These are phyloP conservation scores for Spinellus fusiger DNA, from an alignment of 192 early-diverging fungal species.

Conservation along the genomic window DNA sequence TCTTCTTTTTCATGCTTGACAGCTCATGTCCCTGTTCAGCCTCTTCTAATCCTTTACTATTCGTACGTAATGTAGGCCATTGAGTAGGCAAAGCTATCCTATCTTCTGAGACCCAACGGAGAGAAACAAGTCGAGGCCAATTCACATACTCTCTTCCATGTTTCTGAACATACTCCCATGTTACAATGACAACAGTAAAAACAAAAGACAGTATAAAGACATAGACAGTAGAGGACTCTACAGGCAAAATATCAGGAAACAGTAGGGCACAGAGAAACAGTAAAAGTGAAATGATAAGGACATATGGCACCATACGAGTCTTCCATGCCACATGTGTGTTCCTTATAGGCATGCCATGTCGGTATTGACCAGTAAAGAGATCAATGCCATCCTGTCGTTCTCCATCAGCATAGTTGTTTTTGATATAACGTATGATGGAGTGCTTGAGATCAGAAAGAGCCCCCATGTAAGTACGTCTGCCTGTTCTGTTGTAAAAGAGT, in stretches of 20 bases:
- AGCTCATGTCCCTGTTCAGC: constrained; percentile 19
- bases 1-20: constrained; percentile 19
- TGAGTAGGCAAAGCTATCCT: not conserved
- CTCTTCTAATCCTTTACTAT: constrained; percentile 10
- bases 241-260: constrained; percentile 20
- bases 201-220: constrained; percentile 32
- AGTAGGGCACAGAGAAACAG: constrained; percentile 32
- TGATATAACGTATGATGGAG: constrained; percentile 78
- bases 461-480: constrained; percentile 76
- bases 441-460: constrained; percentile 74
- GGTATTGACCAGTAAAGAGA: constrained; percentile 69
- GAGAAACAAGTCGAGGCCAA: constrained; percentile 45
- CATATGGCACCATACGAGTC: not conserved
- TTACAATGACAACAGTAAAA: constrained; percentile 28
- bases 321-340: not conserved
- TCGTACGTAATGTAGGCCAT: not conserved
- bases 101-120: not conserved
- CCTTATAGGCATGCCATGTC: not conserved
- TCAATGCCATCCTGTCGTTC: constrained; percentile 87
- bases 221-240: constrained; percentile 11
- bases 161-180: constrained; percentile 31
- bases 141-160: constrained; percentile 42
- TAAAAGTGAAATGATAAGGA: not conserved
- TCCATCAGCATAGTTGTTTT: constrained; percentile 94
- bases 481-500: constrained; percentile 49